phyloP scores from a whole-genome alignment of 345 rosid genomes.

The Eutrema japonicum region DNA sequence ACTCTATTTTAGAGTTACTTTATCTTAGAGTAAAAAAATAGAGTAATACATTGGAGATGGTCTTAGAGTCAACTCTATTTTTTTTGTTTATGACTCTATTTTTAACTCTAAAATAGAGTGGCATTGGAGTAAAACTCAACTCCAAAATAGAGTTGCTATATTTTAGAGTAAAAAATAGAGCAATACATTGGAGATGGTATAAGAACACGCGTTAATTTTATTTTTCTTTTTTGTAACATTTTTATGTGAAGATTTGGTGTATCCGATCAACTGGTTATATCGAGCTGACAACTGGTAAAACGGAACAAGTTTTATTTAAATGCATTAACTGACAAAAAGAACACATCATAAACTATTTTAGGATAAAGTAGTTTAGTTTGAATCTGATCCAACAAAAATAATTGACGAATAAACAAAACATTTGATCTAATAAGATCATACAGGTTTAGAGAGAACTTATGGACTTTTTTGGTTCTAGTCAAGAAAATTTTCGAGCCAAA shows the following conservation, averaged over 20 bases:
- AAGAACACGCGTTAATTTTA: not conserved
- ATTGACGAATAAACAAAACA: slow-evolving; percentile 15
- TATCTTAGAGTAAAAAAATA: too few relatives aligned
- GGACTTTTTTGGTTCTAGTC: not conserved
- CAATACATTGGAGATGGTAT: too few relatives aligned
- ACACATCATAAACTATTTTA: not conserved
- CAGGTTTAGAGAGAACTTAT: too few relatives aligned
- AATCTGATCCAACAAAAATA: not conserved
- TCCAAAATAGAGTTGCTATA: too few relatives aligned
- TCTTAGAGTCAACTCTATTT: too few relatives aligned
- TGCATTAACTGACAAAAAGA: not conserved
- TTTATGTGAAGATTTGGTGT: not conserved
- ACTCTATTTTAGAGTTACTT: too few relatives aligned
- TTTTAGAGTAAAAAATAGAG: too few relatives aligned
- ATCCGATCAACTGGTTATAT: not conserved
- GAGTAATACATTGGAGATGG: too few relatives aligned
- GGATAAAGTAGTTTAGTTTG: not conserved
- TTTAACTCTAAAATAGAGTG: too few relatives aligned
- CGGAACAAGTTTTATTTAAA: not conserved
- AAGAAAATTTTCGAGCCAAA: not conserved
- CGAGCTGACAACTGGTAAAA: not conserved
- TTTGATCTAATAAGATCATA: not conserved
- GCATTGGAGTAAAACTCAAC: too few relatives aligned
- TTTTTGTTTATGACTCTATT: too few relatives aligned
- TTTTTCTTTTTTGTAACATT: not conserved